phyloP scores from a whole-genome alignment of 148 eudicot genomes.

The Fagopyrum homotropicum region DNA sequence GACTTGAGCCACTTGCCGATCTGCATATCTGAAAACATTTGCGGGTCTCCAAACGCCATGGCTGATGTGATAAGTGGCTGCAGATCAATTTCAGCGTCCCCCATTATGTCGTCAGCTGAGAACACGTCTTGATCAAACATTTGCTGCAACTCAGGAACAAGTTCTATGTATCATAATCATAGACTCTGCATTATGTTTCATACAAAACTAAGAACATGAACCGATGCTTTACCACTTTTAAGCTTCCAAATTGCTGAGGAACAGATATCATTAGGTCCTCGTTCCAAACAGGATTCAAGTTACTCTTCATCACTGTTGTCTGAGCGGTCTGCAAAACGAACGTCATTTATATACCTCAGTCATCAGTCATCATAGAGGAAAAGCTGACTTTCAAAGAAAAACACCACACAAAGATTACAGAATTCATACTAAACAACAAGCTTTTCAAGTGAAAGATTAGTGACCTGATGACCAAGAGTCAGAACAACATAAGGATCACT shows the following conservation, averaged over 20 bases:
- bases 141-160: constrained; percentile 42
- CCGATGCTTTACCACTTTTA: constrained; percentile 52
- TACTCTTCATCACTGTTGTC: constrained; percentile 62
- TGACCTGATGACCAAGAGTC: constrained; percentile 71
- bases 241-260: constrained; percentile 61
- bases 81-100: constrained; percentile 84
- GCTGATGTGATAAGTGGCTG: constrained; percentile 91
- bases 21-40: constrained; percentile 79
- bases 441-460: background rate
- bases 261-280: constrained; percentile 91
- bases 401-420: background rate
- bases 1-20: constrained; percentile 94
- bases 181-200: too few species aligned
- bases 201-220: background rate
- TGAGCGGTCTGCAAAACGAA: constrained; percentile 50
- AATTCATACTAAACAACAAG: background rate
- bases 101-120: constrained; percentile 97
- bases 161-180: background rate
- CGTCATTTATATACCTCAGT: background rate
- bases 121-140: constrained; percentile 85
- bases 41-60: constrained; percentile 76
- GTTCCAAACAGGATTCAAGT: constrained; percentile 88
- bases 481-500: constrained; percentile 94
- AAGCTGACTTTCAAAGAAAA: background rate
- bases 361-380: background rate